Evolutionary conservation across 495 filamentous ascomycete genomes (phyloP).

Genomic region (Penicillium paxilli): DNA sequence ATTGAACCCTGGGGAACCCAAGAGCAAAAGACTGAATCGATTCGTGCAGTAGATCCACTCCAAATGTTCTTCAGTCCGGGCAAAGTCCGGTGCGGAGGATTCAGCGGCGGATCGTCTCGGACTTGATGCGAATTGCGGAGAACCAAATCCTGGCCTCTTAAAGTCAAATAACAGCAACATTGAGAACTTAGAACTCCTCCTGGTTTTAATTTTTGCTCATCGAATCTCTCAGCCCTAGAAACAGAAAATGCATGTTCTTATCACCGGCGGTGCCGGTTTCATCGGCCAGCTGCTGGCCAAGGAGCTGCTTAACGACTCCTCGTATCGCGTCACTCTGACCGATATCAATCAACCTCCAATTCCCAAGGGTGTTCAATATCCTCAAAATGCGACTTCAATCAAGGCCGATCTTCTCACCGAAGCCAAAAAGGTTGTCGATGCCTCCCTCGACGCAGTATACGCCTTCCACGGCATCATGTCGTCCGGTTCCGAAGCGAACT

Average conservation of each 20-base stretch:
- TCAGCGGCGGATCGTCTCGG: slow-evolving; percentile 24
- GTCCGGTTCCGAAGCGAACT: slow-evolving; percentile 67
- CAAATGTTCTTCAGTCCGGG: slow-evolving; percentile 17
- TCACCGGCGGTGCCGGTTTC: slow-evolving; percentile 69
- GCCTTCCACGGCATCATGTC: slow-evolving; percentile 85
- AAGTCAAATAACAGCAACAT: slow-evolving; percentile 6
- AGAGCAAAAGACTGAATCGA: background rate
- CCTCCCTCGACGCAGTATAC: slow-evolving; percentile 62
- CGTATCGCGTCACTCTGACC: slow-evolving; percentile 57
- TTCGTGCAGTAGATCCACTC: slow-evolving; percentile 14
- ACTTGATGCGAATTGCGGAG: slow-evolving; percentile 47
- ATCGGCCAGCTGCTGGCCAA: slow-evolving; percentile 65
- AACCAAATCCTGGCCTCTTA: slow-evolving; percentile 21
- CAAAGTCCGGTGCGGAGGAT: slow-evolving; percentile 40
- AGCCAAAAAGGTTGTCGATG: slow-evolving; percentile 50
- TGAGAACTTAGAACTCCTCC: background rate
- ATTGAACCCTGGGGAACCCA: background rate
- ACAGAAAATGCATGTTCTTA: slow-evolving; percentile 57
- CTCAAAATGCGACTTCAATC: slow-evolving; percentile 52
- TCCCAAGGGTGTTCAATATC: slow-evolving; percentile 49
- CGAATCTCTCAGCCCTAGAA: background rate
- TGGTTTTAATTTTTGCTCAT: background rate
- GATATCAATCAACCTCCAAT: slow-evolving; percentile 60
- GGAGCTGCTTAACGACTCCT: slow-evolving; percentile 57
- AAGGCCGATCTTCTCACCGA: slow-evolving; percentile 58